Conservation (phyloP, 1,284 basidiomycete genomes). For the Heterobasidion annosum region DNA sequence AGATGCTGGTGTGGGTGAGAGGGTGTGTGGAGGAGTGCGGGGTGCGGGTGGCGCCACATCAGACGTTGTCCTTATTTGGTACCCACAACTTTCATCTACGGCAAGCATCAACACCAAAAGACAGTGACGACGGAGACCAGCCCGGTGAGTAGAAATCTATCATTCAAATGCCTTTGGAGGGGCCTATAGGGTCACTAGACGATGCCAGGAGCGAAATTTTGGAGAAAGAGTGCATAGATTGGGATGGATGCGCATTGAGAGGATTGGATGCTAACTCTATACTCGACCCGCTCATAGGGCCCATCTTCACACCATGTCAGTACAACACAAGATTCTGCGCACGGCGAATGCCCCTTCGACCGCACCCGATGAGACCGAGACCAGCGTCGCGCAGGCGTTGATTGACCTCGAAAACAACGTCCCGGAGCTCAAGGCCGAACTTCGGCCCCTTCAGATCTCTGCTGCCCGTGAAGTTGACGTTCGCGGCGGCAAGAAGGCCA, state of each 20-base stretch:
- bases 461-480: conserved; percentile 99
- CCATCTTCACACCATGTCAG: conserved; percentile 51
- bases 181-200: conserved; percentile 7
- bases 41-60: conserved; percentile 1
- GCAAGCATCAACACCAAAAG: conserved; percentile 9
- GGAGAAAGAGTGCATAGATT: conserved; percentile 28
- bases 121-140: conserved; percentile 33
- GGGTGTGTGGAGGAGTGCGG: background rate
- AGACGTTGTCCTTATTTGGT: conserved; percentile 11
- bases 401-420: conserved; percentile 98
- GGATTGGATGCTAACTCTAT: conserved; percentile 1
- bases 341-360: conserved; percentile 92
- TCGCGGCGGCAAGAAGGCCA: conserved; percentile 98
- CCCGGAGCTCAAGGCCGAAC: conserved; percentile 95
- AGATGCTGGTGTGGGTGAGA: background rate
- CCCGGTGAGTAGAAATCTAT: conserved; percentile 32
- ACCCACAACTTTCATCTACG: background rate
- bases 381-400: conserved; percentile 89
- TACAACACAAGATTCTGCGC: conserved; percentile 85
- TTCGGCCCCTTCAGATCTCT: conserved; percentile 94
- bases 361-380: conserved; percentile 89
- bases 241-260: conserved; percentile 28
- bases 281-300: background rate
- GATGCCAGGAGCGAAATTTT: conserved; percentile 7
- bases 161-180: conserved; percentile 11